Evolutionary conservation across 2,329 filamentous ascomycete genomes (phyloP).

Genomic region (Penicillium sp.): DNA sequence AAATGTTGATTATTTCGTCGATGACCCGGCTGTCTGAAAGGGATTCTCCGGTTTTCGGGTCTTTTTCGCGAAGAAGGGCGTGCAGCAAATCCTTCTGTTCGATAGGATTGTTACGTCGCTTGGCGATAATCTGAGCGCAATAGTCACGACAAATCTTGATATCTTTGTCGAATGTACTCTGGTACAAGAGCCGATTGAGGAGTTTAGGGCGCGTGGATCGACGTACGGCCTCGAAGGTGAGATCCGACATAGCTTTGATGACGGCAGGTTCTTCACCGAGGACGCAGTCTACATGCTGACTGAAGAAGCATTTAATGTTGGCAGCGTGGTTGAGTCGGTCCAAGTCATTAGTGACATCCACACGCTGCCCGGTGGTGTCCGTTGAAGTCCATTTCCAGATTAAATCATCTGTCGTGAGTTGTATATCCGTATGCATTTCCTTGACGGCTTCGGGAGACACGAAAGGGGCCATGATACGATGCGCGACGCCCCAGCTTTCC

Average conservation of each 20-base stretch:
- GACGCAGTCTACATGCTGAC: constrained; percentile 52
- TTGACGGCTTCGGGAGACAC: constrained; percentile 45
- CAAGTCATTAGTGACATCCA: constrained; percentile 53
- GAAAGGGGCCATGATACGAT: constrained; percentile 49
- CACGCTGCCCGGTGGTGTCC: constrained; percentile 34
- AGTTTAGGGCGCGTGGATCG: constrained; percentile 54
- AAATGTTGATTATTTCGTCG: constrained; percentile 68
- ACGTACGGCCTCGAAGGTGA: constrained; percentile 58
- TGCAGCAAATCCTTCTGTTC: constrained; percentile 62
- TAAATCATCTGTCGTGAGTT: constrained; percentile 52
- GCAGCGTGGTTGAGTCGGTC: constrained; percentile 56
- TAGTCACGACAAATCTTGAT: constrained; percentile 57
- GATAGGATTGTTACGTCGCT: constrained; percentile 55
- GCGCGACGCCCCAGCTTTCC: constrained; percentile 65
- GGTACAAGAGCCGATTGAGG: constrained; percentile 55
- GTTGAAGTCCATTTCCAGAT: constrained; percentile 52
- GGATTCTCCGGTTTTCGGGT: constrained; percentile 60
- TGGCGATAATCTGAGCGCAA: constrained; percentile 57
- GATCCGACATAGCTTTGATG: constrained; percentile 55
- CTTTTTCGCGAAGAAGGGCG: constrained; percentile 58
- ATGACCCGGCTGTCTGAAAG: constrained; percentile 62
- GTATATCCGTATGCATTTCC: constrained; percentile 50
- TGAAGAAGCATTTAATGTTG: constrained; percentile 53
- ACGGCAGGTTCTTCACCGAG: constrained; percentile 50
- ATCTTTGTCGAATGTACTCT: constrained; percentile 55